Conservation (phyloP, 2,329 filamentous ascomycete species). For the Xylariaceae sp. region DNA sequence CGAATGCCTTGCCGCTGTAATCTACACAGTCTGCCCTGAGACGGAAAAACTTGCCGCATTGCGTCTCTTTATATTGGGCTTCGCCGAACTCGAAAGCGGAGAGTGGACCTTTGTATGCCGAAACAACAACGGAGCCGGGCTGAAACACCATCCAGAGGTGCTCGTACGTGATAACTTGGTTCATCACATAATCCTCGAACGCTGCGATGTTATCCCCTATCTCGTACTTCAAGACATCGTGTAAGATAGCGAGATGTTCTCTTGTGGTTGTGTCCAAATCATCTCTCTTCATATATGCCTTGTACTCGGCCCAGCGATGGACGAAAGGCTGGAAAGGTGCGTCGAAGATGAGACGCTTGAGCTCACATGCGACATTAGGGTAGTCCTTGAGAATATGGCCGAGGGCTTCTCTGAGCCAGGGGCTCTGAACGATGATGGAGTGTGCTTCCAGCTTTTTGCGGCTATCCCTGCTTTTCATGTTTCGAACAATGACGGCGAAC, state of each 20-base stretch:
- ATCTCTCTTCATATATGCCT: slow-evolving; percentile 39
- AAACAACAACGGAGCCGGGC: slow-evolving; percentile 42
- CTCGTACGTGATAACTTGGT: slow-evolving; percentile 51
- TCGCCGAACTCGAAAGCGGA: slow-evolving; percentile 39
- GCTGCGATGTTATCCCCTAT: slow-evolving; percentile 50
- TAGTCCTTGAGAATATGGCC: slow-evolving; percentile 56
- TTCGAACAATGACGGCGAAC: slow-evolving; percentile 59
- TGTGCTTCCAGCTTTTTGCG: slow-evolving; percentile 60
- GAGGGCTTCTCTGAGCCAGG: slow-evolving; percentile 56
- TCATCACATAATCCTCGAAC: slow-evolving; percentile 50
- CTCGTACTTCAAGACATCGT: slow-evolving; percentile 48
- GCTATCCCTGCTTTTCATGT: slow-evolving; percentile 56
- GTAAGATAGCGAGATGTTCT: slow-evolving; percentile 46
- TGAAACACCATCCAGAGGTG: slow-evolving; percentile 53
- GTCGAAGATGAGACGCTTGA: slow-evolving; percentile 58
- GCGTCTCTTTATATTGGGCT: slow-evolving; percentile 37
- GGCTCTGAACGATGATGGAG: slow-evolving; percentile 63
- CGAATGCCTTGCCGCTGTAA: slow-evolving; percentile 48
- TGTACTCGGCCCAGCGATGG: slow-evolving; percentile 59
- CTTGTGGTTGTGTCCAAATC: slow-evolving; percentile 42
- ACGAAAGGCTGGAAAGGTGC: slow-evolving; percentile 63
- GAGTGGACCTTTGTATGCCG: slow-evolving; percentile 37
- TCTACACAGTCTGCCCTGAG: slow-evolving; percentile 44
- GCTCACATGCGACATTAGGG: slow-evolving; percentile 55
- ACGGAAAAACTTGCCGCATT: slow-evolving; percentile 39